Percentiles rank a stretch among this genome's conserved stretches.
phyloP scores from a whole-genome alignment of 2,329 filamentous ascomycete species.

The Colletotrichum melonis region DNA sequence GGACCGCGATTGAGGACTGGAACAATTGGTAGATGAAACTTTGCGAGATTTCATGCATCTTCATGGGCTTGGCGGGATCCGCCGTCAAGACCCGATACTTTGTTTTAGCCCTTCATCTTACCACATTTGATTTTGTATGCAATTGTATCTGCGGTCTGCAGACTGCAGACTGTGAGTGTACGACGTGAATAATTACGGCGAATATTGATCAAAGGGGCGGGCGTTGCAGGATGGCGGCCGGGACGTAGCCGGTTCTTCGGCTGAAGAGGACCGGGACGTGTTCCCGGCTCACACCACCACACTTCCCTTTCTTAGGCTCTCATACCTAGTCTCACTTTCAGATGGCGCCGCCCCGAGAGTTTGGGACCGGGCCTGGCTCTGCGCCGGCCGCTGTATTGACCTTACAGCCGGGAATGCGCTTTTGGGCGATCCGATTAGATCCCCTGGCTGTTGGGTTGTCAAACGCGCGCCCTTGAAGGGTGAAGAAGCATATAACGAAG shows the following conservation, averaged over 20 bases:
- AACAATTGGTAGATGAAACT: constrained; percentile 11
- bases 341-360: not conserved
- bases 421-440: not conserved
- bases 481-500: not conserved
- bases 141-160: not conserved
- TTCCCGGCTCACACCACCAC: constrained; percentile 20
- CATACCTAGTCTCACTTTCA: not conserved
- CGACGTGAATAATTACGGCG: not conserved
- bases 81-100: not conserved
- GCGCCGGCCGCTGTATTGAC: not conserved
- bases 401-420: not conserved
- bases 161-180: not conserved
- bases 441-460: not conserved
- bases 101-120: not conserved
- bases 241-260: constrained; percentile 25
- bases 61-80: constrained; percentile 5
- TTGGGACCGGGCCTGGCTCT: constrained; percentile 6
- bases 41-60: not conserved
- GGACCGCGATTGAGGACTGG: not conserved
- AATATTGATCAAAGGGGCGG: not conserved
- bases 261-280: constrained; percentile 13
- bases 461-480: not conserved
- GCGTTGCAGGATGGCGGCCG: constrained; percentile 1
- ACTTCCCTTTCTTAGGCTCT: not conserved
- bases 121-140: constrained; percentile 8